A percentile compares a stretch with the other conserved stretches of the same genome.
Evolutionary conservation across 768 basidiomycete species (phyloP).

Genomic region (Pleurotus giganteus): DNA sequence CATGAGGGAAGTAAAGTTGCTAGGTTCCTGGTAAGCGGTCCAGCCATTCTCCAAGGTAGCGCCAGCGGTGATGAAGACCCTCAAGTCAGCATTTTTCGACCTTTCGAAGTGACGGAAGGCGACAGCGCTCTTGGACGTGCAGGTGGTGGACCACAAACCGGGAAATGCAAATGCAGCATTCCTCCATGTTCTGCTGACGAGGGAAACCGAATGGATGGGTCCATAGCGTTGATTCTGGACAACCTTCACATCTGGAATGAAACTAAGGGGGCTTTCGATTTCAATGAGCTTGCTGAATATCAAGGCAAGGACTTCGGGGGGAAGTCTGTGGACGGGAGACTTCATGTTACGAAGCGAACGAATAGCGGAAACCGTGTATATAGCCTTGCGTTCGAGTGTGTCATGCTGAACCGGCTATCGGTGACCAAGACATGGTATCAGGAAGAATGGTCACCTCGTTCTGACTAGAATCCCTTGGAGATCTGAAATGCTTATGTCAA

Average conservation of each 20-base stretch:
- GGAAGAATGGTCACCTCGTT: no score
- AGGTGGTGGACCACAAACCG: neutral
- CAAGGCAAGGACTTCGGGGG: neutral
- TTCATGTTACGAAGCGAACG: neutral
- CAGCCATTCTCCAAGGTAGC: neutral
- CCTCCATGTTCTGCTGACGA: neutral
- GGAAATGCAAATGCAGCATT: neutral
- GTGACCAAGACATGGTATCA: no score
- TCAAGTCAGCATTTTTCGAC: neutral
- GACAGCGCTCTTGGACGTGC: neutral
- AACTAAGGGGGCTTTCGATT: neutral
- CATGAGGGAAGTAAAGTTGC: neutral
- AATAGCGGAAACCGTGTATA: neutral
- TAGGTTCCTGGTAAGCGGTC: neutral
- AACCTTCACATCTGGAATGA: neutral
- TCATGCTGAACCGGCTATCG: no score
- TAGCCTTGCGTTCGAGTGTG: neutral
- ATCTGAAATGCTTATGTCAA: no score
- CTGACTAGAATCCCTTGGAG: no score
- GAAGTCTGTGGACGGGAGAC: neutral
- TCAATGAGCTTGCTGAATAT: constrained; percentile 1
- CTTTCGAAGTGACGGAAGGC: neutral
- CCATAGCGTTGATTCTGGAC: neutral
- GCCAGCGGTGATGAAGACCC: neutral
- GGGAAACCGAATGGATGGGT: neutral